A percentile compares a stretch with the other conserved stretches of the same genome.
phyloP scores from a whole-genome alignment of 352 stramenopile genomes.

The Pythium rhizo-oryzae region DNA sequence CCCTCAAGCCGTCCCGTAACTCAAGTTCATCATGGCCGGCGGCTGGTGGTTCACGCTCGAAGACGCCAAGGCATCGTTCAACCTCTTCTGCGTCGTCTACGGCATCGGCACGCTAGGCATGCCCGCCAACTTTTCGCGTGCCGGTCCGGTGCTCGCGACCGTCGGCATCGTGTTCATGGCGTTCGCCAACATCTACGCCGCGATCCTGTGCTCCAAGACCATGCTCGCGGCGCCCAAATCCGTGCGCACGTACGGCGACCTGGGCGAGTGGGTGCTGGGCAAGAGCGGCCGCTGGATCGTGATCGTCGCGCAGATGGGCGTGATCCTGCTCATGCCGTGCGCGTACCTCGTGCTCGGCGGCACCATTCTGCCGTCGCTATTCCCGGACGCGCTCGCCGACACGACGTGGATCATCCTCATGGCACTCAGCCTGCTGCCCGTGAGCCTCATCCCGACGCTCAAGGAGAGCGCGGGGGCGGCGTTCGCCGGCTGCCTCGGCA shows the following conservation, averaged over 20 bases:
- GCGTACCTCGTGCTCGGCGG: constrained; percentile 65
- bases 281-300: constrained; percentile 51
- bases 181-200: constrained; percentile 68
- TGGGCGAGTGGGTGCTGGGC: constrained; percentile 62
- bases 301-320: constrained; percentile 55
- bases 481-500: constrained; percentile 62
- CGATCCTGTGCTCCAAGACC: constrained; percentile 56
- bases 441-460: constrained; percentile 60
- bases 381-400: constrained; percentile 45
- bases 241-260: constrained; percentile 63
- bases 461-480: constrained; percentile 64
- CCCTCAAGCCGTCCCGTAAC: constrained; percentile 3
- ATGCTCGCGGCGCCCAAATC: constrained; percentile 53
- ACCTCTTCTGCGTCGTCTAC: constrained; percentile 70
- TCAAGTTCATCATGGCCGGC: constrained; percentile 15
- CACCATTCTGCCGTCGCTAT: constrained; percentile 51
- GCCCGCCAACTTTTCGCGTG: constrained; percentile 67
- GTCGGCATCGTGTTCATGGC: constrained; percentile 67
- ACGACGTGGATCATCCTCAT: constrained; percentile 71
- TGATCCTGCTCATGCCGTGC: constrained; percentile 56
- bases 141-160: constrained; percentile 49
- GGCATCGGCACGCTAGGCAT: constrained; percentile 74
- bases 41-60: constrained; percentile 51
- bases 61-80: constrained; percentile 60
- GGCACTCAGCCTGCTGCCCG: constrained; percentile 48